Evolutionary conservation across 495 filamentous ascomycete genomes (phyloP).

Genomic region (Neurospora discreta): DNA sequence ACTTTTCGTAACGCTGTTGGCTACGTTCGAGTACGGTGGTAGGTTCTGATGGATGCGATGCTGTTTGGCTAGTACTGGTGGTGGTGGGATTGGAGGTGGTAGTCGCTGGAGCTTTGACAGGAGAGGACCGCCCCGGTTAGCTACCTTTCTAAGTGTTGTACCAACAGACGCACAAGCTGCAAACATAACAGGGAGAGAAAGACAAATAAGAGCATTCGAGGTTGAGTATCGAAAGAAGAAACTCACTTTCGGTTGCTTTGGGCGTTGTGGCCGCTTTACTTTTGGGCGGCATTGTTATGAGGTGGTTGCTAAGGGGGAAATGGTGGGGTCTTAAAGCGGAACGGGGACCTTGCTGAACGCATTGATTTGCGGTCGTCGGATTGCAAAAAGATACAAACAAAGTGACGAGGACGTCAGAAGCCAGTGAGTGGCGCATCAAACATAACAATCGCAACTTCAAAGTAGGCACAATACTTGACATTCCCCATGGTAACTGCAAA

Average conservation of each 20-base stretch:
- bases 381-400: not conserved
- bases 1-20: conserved; percentile 23
- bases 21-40: conserved; percentile 26
- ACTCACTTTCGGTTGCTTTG: conserved; percentile 20
- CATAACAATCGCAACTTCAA: not conserved
- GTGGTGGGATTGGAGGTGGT: not conserved
- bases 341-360: not conserved
- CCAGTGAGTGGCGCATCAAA: not conserved
- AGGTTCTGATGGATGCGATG: conserved; percentile 4
- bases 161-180: not conserved
- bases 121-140: not conserved
- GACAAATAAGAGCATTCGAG: not conserved
- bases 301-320: conserved; percentile 3
- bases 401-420: not conserved
- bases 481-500: not conserved
- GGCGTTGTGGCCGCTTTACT: conserved; percentile 20
- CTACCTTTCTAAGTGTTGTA: not conserved
- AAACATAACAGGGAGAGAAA: not conserved
- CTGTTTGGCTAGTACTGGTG: not conserved
- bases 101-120: not conserved
- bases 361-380: not conserved
- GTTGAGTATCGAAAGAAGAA: not conserved
- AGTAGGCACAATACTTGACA: not conserved
- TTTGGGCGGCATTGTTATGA: conserved; percentile 24
- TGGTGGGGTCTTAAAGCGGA: not conserved